Base-by-base conservation (phyloP, 352 stramenopile genomes). In the Hyaloperonospora brassicae region DNA sequence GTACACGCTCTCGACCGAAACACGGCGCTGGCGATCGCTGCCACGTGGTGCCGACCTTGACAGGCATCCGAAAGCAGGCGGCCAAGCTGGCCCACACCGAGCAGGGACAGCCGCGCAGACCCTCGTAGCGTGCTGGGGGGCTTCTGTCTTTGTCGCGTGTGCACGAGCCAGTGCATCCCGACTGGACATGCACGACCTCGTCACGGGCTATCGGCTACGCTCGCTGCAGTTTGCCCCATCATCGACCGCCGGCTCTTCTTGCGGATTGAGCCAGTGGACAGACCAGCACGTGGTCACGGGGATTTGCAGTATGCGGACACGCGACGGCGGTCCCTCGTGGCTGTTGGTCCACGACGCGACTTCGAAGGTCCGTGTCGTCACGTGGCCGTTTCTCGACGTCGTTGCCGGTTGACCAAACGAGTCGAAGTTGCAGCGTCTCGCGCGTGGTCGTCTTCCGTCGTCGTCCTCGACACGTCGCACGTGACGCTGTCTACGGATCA, bases 131-230 rank as follows among this genome's bases (percentile, higher is more conserved):
- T 89, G 79, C 51, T 89, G 79, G 75, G 61, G 70, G 0, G 17
- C 17, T 17, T 25, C 47, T 5, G 63, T 86, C 5, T 69, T 89
- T 21, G 71, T 73, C 7, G 48, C 86, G 25, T 73, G 61, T 35
- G 78, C 69, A 2, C 64, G 73, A 8, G 42, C 57, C 9, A 52
- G 57, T 1, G 68, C 60, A 14, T 71, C 62, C 2, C 51, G 47
- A 0, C 12, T 89, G n/a, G 76, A 86, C 52, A 42, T 86, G 43
- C 66, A 75, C 51, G 76, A 86, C 47, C 57, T 70, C 5, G 24
- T 40, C 1, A 84, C 78, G 2, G 61, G 68, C 2, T 54, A 47
- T 5, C 52, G 70, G 41, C 52, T 89, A 35, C 78, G 81, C 50
- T 70, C 74, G 34, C 46, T 89, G 11, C 48, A 69, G 10, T 54